Conservation (phyloP, 2,329 filamentous ascomycete genomes). For the Botrytis byssoidea region DNA sequence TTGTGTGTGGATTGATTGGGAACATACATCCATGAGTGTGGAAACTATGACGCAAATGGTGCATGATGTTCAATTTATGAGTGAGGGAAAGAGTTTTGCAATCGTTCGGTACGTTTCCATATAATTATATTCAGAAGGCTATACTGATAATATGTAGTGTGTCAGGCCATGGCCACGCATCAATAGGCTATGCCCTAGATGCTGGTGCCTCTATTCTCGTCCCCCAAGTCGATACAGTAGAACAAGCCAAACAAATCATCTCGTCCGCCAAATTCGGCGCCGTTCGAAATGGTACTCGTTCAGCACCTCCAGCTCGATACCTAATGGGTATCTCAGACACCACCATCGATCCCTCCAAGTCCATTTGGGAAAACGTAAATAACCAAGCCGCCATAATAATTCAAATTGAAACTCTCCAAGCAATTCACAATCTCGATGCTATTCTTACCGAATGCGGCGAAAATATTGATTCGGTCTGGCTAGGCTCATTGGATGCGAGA, state of each 20-base stretch:
- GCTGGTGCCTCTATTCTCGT: conserved; percentile 49
- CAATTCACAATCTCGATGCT: conserved; percentile 49
- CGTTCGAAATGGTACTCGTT: conserved; percentile 43
- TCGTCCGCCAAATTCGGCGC: conserved; percentile 47
- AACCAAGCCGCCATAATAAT: conserved; percentile 50
- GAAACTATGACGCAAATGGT: conserved; percentile 53
- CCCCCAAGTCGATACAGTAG: conserved; percentile 50
- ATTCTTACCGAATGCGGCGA: conserved; percentile 48
- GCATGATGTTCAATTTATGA: conserved; percentile 48
- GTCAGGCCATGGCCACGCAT: conserved; percentile 48
- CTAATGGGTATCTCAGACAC: conserved; percentile 45
- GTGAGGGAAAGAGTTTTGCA: conserved; percentile 46
- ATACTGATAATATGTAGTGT: conserved; percentile 35
- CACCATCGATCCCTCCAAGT: conserved; percentile 36
- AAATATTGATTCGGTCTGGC: conserved; percentile 48
- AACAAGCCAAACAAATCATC: conserved; percentile 45
- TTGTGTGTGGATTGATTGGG: conserved; percentile 49
- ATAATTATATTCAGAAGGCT: not conserved
- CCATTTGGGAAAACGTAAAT: conserved; percentile 45
- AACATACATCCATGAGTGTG: conserved; percentile 47
- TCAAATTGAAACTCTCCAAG: conserved; percentile 47
- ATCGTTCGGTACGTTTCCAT: conserved; percentile 43
- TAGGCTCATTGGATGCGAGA: conserved; percentile 46
- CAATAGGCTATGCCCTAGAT: conserved; percentile 49
- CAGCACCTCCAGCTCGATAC: conserved; percentile 47